Percentiles rank a stretch among this genome's conserved stretches.
Evolutionary conservation across 192 early-diverging fungal species (phyloP).

Genomic region (Coemansia sp.): DNA sequence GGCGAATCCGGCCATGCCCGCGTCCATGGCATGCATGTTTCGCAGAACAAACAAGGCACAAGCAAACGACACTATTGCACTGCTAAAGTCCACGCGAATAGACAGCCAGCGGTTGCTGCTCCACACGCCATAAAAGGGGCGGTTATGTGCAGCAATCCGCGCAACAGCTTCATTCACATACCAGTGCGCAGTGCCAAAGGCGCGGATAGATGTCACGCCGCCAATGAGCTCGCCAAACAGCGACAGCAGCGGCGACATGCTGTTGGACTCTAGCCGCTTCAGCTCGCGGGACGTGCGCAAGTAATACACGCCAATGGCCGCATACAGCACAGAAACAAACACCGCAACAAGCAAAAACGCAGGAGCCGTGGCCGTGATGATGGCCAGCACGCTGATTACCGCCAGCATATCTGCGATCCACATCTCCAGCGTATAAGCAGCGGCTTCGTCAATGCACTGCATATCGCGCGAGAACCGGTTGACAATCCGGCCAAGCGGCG

Average conservation of each 20-base stretch:
- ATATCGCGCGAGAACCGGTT: conserved; percentile 93
- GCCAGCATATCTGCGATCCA: conserved; percentile 56
- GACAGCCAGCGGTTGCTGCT: conserved; percentile 88
- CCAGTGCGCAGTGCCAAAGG: conserved; percentile 69
- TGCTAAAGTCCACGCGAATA: conserved; percentile 75
- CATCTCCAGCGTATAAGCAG: conserved; percentile 55
- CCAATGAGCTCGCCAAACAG: conserved; percentile 79
- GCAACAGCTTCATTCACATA: conserved; percentile 62
- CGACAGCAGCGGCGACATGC: conserved; percentile 72
- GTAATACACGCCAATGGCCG: conserved; percentile 69
- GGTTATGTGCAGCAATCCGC: conserved; percentile 75
- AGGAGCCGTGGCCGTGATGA: conserved; percentile 69
- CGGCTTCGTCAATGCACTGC: conserved; percentile 63
- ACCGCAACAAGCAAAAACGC: conserved; percentile 68
- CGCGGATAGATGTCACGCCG: conserved; percentile 79
- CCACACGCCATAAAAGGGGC: conserved; percentile 86
- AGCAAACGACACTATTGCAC: conserved; percentile 75
- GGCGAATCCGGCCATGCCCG: conserved; percentile 84
- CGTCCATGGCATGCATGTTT: conserved; percentile 55
- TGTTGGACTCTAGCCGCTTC: conserved; percentile 81
- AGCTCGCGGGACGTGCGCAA: conserved; percentile 79
- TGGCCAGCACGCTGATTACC: conserved; percentile 58
- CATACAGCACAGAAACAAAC: conserved; percentile 59
- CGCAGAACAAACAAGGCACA: conserved; percentile 55
- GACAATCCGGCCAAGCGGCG: conserved; percentile 86